Base-by-base conservation (phyloP, 345 rosid species). In the Lagerstroemia speciosa region DNA sequence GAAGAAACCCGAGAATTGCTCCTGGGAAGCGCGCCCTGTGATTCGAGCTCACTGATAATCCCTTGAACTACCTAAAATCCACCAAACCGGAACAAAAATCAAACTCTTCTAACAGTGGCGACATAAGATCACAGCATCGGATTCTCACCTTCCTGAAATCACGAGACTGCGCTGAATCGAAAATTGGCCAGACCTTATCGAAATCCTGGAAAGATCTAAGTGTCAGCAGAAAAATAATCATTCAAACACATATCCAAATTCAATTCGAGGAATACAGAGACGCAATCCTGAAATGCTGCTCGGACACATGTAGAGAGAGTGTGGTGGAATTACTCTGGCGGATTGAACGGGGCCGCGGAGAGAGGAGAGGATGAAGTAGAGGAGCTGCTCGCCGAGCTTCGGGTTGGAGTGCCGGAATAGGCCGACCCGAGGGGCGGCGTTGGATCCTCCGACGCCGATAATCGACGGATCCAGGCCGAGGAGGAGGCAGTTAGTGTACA, bases 1-100 rank as follows among this genome's bases (percentile, higher is more conserved):
- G 99, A 94, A 32, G 99, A 94, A 83, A 94, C 99, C 86, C 99
- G 87, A 1, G 99, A 94, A 80, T 92, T 94, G 77, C 99, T 92
- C 83, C 98, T 83, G 26, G 99, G 99, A 69, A 94, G 87, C 16
- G 98, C 98, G 73, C 99, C 99, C 83, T 89, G 99, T 30, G 98
- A 85, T 76, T 94, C 99, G 50, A 94, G 96, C 88, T 94, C 99
- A 66, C 95, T 89, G 58, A 94, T 94, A 73, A 94, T 87, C 74
- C 93, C 95, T 89, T 94, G 99, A 67, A 94, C 99, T 73, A 89
- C 99, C 98, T 94, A 79, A 66, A 72, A 58, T 29, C 63, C 63
- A 58, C 29, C 61, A 22, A 67, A 22, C 34, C n/a, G 48, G 20
- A 24, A 15, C 74, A 57, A 46, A 55, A 64, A 30, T 61, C 46